These are phyloP conservation scores for Colletotrichum eremochloae DNA, from an alignment of 2,329 filamentous ascomycete genomes.

Conservation along the genomic window DNA sequence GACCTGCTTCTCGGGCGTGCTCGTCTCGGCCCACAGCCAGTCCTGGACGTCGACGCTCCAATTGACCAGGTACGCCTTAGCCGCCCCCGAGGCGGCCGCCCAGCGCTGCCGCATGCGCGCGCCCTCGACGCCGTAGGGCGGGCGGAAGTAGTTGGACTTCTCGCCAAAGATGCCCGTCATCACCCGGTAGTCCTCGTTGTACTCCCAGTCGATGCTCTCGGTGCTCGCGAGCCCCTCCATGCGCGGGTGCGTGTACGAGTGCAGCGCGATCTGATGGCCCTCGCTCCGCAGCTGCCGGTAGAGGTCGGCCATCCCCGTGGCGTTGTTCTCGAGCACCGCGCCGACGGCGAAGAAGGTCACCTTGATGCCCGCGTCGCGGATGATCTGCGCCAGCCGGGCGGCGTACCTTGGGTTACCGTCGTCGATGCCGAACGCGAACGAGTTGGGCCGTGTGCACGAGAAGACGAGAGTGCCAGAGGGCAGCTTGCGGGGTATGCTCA, in stretches of 20 bases:
- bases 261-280: constrained; percentile 77
- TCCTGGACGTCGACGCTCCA: constrained; percentile 81
- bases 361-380: constrained; percentile 71
- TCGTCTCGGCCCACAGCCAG: constrained; percentile 74
- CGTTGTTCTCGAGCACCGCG: constrained; percentile 68
- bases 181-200: constrained; percentile 67
- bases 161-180: constrained; percentile 56
- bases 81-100: constrained; percentile 62
- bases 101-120: constrained; percentile 75
- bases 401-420: constrained; percentile 69
- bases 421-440: constrained; percentile 80
- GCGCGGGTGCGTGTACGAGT: constrained; percentile 78
- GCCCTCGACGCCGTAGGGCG: constrained; percentile 77
- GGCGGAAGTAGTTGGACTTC: constrained; percentile 71
- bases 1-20: constrained; percentile 75
- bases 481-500: constrained; percentile 69
- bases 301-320: constrained; percentile 72
- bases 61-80: constrained; percentile 71
- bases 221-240: constrained; percentile 69
- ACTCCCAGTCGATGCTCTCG: constrained; percentile 72
- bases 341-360: constrained; percentile 82
- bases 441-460: constrained; percentile 75
- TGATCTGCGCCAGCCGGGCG: constrained; percentile 65
- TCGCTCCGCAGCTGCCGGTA: constrained; percentile 73
- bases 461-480: constrained; percentile 72